phyloP scores from a whole-genome alignment of 805 yeast genomes.

The Candida namnaoensis region DNA sequence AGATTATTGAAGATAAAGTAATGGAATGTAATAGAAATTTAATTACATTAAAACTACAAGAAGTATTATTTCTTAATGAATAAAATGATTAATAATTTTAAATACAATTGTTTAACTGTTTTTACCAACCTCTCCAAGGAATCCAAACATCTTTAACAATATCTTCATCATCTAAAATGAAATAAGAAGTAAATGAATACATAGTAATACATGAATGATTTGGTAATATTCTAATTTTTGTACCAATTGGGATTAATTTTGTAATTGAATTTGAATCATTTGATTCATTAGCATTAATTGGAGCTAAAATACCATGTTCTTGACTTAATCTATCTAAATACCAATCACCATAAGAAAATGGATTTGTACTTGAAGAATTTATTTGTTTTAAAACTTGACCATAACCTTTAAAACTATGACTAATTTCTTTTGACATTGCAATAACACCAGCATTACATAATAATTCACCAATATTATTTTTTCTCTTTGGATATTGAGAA shows the following conservation, averaged over 20 bases:
- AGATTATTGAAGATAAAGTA: slow-evolving; percentile 3
- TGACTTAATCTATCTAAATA: slow-evolving; percentile 60
- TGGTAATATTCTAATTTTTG: slow-evolving; percentile 47
- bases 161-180: slow-evolving; percentile 38
- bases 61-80: slow-evolving; percentile 14
- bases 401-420: slow-evolving; percentile 46
- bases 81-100: slow-evolving; percentile 1
- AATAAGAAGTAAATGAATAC: slow-evolving; percentile 45
- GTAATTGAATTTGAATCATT: slow-evolving; percentile 8
- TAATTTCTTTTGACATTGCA: slow-evolving; percentile 56
- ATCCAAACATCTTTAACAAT: slow-evolving; percentile 55
- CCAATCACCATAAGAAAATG: slow-evolving; percentile 50
- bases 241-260: slow-evolving; percentile 42
- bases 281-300: too few species aligned
- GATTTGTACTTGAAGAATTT: too few species aligned
- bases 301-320: slow-evolving; percentile 71
- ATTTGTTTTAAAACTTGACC: slow-evolving; percentile 39
- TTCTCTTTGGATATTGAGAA: slow-evolving; percentile 48
- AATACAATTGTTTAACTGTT: too few species aligned
- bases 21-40: slow-evolving; percentile 16
- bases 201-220: slow-evolving; percentile 74
- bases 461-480: slow-evolving; percentile 45
- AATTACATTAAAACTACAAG: slow-evolving; percentile 16
- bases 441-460: slow-evolving; percentile 68
- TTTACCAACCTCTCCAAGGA: slow-evolving; percentile 46